These are phyloP conservation scores for Phytophthora vignae DNA, from an alignment of 352 stramenopile species.

Conservation along the genomic window DNA sequence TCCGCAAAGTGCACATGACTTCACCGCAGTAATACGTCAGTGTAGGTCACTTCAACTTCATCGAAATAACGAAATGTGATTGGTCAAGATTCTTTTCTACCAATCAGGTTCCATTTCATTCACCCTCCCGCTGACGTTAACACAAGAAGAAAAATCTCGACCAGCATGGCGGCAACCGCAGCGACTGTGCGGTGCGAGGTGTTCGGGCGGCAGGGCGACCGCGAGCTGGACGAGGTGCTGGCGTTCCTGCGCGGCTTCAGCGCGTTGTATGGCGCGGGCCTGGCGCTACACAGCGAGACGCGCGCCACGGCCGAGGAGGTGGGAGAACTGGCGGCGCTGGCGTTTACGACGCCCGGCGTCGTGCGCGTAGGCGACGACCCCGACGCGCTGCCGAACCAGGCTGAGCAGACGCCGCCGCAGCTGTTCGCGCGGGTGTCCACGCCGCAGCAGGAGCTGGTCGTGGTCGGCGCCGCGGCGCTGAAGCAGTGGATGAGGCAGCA, in stretches of 20 bases:
- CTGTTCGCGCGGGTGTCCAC: slow-evolving; percentile 43
- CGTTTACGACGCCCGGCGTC: slow-evolving; percentile 16
- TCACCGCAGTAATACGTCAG: neutral
- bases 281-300: slow-evolving; percentile 44
- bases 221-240: slow-evolving; percentile 35
- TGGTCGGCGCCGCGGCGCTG: slow-evolving; percentile 39
- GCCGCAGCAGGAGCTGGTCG: slow-evolving; percentile 27
- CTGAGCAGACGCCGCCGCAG: neutral
- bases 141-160: neutral
- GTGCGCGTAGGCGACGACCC: slow-evolving; percentile 20
- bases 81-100: neutral
- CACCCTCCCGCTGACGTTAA: too few relatives aligned
- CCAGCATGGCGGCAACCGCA: slow-evolving; percentile 2
- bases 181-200: slow-evolving; percentile 44
- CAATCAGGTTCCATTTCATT: neutral
- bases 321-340: slow-evolving; percentile 17
- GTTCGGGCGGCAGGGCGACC: slow-evolving; percentile 38
- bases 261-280: slow-evolving; percentile 58
- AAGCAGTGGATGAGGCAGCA: slow-evolving; percentile 46
- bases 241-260: slow-evolving; percentile 62
- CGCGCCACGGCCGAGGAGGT: slow-evolving; percentile 24
- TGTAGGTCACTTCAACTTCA: neutral
- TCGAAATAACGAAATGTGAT: neutral
- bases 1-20: slow-evolving; percentile 26
- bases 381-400: too few relatives aligned